Conservation (phyloP, 148 eudicot species). For the Bassia scoparia region DNA sequence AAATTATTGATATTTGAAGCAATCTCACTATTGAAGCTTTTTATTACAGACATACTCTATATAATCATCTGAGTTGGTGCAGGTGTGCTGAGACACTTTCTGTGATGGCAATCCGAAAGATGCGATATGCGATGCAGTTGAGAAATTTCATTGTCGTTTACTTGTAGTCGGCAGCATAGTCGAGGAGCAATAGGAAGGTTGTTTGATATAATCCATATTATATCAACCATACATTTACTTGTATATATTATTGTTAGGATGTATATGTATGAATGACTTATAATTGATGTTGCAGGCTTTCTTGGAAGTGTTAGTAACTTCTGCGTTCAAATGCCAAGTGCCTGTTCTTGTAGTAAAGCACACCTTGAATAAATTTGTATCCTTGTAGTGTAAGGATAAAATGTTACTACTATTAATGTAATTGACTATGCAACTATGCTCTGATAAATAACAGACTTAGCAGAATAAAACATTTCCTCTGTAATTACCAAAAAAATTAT, state of each 20-base stretch:
- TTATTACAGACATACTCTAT: neutral
- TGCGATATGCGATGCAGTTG: conserved; percentile 58
- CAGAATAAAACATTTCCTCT: too few species aligned
- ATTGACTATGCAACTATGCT: too few species aligned
- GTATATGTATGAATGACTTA: conserved; percentile 14
- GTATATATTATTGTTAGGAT: too few species aligned
- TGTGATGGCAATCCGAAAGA: conserved; percentile 55
- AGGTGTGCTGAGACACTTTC: conserved; percentile 52
- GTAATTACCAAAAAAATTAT: too few species aligned
- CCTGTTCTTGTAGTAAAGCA: conserved; percentile 39
- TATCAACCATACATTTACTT: too few species aligned
- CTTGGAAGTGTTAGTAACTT: conserved; percentile 36
- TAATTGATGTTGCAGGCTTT: conserved; percentile 23
- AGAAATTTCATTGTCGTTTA: conserved; percentile 38
- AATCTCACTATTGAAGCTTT: too few species aligned
- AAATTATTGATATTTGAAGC: neutral
- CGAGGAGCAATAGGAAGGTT: conserved; percentile 52
- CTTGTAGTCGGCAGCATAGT: conserved; percentile 64
- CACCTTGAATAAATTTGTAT: conserved; percentile 10
- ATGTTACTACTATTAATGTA: too few species aligned
- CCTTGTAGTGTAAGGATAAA: neutral
- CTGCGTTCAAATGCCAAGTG: conserved; percentile 33
- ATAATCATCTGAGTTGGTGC: neutral
- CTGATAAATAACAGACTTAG: too few species aligned
- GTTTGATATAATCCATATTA: too few species aligned